phyloP scores from a whole-genome alignment of 1,284 basidiomycete genomes.

The Stygiomarasmius scandens region DNA sequence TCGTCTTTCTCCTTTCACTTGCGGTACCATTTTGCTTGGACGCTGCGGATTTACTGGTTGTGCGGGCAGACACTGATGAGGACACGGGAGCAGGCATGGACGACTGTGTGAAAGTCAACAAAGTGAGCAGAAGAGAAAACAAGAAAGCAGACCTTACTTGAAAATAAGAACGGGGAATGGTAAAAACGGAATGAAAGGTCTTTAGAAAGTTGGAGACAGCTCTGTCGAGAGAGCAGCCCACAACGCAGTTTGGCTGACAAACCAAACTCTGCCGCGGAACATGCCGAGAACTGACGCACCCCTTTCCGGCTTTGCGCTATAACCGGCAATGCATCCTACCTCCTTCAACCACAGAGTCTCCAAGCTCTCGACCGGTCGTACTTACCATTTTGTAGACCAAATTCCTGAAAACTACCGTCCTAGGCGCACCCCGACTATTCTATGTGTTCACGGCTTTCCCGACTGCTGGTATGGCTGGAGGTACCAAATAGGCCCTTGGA shows the following conservation, averaged over 20 bases:
- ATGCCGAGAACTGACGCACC: background rate
- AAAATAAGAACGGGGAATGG: conserved; percentile 17
- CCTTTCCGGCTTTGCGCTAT: background rate
- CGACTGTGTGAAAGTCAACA: conserved; percentile 22
- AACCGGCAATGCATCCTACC: conserved; percentile 47
- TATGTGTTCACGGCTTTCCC: conserved; percentile 78
- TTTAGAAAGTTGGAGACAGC: conserved; percentile 13
- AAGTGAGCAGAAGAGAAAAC: conserved; percentile 16
- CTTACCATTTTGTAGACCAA: conserved; percentile 72
- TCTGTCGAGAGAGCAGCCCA: background rate
- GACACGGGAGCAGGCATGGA: conserved; percentile 47
- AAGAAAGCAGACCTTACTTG: conserved; percentile 35
- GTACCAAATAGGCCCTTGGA: conserved; percentile 70
- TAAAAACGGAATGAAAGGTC: conserved; percentile 19
- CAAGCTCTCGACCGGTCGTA: conserved; percentile 55
- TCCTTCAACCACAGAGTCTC: conserved; percentile 56
- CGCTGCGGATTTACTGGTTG: conserved; percentile 28
- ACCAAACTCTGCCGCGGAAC: background rate
- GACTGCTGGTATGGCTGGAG: conserved; percentile 62
- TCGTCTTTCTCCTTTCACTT: conserved; percentile 39
- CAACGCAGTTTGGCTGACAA: background rate
- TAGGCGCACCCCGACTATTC: conserved; percentile 47
- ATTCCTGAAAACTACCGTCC: conserved; percentile 45
- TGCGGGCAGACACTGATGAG: conserved; percentile 34
- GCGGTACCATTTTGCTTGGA: conserved; percentile 27